Conservation (phyloP, 2,329 filamentous ascomycete genomes). For the Diaporthe citriasiana region DNA sequence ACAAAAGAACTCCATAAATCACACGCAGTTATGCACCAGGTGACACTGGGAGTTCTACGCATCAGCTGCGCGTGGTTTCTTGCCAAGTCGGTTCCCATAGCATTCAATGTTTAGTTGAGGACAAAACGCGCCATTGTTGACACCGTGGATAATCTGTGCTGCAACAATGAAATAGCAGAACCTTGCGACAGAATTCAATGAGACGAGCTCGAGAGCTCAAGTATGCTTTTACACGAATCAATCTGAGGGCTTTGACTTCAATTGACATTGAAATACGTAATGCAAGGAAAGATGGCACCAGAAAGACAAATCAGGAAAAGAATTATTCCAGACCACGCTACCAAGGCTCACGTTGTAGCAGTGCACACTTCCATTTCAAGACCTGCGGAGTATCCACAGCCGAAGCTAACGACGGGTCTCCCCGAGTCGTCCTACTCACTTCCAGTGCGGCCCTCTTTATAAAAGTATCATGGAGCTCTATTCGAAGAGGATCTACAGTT, state of each 20-base stretch:
- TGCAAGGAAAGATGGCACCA: background rate
- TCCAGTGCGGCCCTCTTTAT: background rate
- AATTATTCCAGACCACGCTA: background rate
- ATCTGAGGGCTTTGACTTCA: background rate
- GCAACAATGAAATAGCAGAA: background rate
- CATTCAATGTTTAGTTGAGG: background rate
- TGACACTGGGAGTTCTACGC: background rate
- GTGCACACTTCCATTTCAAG: conserved; percentile 6
- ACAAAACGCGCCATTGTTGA: background rate
- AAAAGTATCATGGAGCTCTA: conserved; percentile 8
- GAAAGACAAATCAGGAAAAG: background rate
- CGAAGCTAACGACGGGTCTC: conserved; percentile 5
- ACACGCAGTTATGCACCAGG: background rate
- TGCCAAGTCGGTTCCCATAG: background rate
- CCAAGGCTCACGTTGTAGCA: background rate
- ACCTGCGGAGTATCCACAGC: conserved; percentile 9
- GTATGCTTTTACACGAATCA: no score
- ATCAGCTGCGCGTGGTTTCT: background rate
- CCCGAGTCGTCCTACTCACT: background rate
- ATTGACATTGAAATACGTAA: background rate
- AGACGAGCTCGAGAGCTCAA: background rate
- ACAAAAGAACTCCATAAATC: background rate
- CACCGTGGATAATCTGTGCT: background rate
- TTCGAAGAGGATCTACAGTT: background rate
- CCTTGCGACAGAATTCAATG: background rate